phyloP scores from a whole-genome alignment of 495 filamentous ascomycete genomes.

The Podospora tetraspora region DNA sequence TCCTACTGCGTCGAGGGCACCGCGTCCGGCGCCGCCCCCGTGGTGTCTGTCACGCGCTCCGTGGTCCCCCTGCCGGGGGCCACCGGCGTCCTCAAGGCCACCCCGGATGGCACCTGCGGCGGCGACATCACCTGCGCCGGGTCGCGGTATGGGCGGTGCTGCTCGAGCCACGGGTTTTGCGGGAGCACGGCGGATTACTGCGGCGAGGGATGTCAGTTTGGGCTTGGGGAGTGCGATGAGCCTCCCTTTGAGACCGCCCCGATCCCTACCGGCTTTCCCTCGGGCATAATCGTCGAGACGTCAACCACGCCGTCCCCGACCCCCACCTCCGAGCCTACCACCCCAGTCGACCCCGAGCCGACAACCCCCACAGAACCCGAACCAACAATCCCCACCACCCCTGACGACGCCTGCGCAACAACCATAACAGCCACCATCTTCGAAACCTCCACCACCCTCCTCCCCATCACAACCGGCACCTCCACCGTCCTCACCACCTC shows the following conservation, averaged over 20 bases:
- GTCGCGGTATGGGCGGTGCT: constrained; percentile 38
- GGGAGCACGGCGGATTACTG: constrained; percentile 38
- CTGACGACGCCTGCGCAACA: neutral
- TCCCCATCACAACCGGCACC: constrained; percentile 1
- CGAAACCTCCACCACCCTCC: constrained; percentile 10
- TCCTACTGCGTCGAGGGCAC: constrained; percentile 25
- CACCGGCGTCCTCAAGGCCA: constrained; percentile 12
- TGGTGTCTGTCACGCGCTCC: neutral
- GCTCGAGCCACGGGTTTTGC: constrained; percentile 39
- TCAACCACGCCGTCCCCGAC: neutral
- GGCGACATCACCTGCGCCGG: constrained; percentile 37
- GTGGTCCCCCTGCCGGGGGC: neutral
- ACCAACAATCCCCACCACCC: neutral
- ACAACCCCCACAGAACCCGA: neutral
- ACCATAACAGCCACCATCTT: constrained; percentile 21
- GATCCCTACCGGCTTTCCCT: neutral
- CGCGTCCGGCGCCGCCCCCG: constrained; percentile 1
- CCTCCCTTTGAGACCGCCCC: neutral
- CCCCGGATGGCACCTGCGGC: constrained; percentile 37
- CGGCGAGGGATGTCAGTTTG: constrained; percentile 34
- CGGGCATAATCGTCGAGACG: neutral
- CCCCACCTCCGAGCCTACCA: neutral
- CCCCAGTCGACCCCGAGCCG: neutral
- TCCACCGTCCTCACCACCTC: neutral
- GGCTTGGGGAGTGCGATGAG: constrained; percentile 30